Conservation (phyloP, 805 yeast genomes). For the Zygosaccharomyces bailii region DNA sequence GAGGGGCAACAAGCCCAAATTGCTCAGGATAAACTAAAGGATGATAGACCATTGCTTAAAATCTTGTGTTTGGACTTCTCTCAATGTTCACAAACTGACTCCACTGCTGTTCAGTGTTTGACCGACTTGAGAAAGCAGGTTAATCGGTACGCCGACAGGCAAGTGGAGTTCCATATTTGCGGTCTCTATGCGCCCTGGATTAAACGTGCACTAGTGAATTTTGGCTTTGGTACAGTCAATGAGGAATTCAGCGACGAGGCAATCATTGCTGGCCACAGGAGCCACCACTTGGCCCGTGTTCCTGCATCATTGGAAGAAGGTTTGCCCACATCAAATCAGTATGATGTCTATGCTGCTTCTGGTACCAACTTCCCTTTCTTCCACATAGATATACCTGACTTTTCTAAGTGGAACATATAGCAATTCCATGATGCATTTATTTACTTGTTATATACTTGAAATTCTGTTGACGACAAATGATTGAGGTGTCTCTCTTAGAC, state of each 20-base stretch:
- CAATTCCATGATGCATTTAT: neutral
- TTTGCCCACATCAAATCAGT: slow-evolving; percentile 8
- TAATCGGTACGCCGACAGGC: slow-evolving; percentile 70
- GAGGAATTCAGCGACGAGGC: slow-evolving; percentile 38
- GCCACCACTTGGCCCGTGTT: slow-evolving; percentile 31
- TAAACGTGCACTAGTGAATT: slow-evolving; percentile 65
- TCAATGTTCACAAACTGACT: slow-evolving; percentile 69
- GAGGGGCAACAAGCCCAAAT: slow-evolving; percentile 16
- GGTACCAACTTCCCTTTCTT: slow-evolving; percentile 37
- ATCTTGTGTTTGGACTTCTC: slow-evolving; percentile 80
- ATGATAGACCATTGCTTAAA: slow-evolving; percentile 62
- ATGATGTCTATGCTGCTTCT: slow-evolving; percentile 26
- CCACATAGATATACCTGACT: slow-evolving; percentile 38
- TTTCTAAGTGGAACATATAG: slow-evolving; percentile 31
- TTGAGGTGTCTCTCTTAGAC: too few species aligned
- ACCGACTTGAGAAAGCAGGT: slow-evolving; percentile 72
- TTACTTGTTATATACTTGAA: neutral
- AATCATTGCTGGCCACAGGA: slow-evolving; percentile 33
- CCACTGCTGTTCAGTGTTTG: slow-evolving; percentile 74
- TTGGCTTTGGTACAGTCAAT: slow-evolving; percentile 69
- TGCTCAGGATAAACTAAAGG: slow-evolving; percentile 21
- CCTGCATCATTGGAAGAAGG: slow-evolving; percentile 16
- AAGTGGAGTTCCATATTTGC: slow-evolving; percentile 85
- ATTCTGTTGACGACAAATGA: too few species aligned
- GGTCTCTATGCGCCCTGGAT: slow-evolving; percentile 87